These are phyloP conservation scores for Apiospora saccharicola DNA, from an alignment of 2,329 filamentous ascomycete genomes.

Conservation along the genomic window DNA sequence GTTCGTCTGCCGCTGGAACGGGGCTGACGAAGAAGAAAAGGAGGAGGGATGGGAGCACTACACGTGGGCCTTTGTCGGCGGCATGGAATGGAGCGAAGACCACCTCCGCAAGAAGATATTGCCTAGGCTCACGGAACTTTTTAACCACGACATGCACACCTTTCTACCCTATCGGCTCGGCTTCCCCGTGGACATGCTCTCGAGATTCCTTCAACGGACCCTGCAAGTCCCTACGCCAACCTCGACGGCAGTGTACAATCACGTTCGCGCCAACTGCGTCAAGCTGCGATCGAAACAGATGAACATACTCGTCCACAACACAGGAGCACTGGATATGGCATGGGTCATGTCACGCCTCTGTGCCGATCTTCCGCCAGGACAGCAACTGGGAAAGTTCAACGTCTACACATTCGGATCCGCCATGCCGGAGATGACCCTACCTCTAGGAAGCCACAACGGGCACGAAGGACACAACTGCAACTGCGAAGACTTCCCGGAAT, in stretches of 20 bases:
- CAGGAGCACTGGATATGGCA: constrained; percentile 45
- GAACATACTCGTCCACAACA: constrained; percentile 50
- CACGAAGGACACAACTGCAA: constrained; percentile 18
- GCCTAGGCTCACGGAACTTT: constrained; percentile 45
- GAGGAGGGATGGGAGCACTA: constrained; percentile 24
- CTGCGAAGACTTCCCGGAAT: constrained; percentile 25
- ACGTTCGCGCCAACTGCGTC: constrained; percentile 46
- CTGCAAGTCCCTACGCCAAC: constrained; percentile 40
- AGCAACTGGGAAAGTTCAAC: constrained; percentile 47
- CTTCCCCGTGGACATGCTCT: constrained; percentile 59
- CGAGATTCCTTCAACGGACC: constrained; percentile 43
- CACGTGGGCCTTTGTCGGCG: constrained; percentile 33
- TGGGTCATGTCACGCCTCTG: constrained; percentile 47
- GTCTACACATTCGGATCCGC: constrained; percentile 54
- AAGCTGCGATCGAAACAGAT: constrained; percentile 43
- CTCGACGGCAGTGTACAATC: constrained; percentile 44
- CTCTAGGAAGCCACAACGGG: constrained; percentile 36
- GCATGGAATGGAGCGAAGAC: constrained; percentile 30
- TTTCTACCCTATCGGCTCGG: constrained; percentile 60
- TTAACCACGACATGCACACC: constrained; percentile 53
- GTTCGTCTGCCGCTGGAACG: constrained; percentile 26
- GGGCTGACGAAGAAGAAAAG: constrained; percentile 1
- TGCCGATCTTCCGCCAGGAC: constrained; percentile 46
- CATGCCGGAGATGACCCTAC: constrained; percentile 47
- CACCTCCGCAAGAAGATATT: constrained; percentile 41